These are phyloP conservation scores for Kurtzmaniella quercitrusa DNA, from an alignment of 1,139 yeast species.

Conservation along the genomic window DNA sequence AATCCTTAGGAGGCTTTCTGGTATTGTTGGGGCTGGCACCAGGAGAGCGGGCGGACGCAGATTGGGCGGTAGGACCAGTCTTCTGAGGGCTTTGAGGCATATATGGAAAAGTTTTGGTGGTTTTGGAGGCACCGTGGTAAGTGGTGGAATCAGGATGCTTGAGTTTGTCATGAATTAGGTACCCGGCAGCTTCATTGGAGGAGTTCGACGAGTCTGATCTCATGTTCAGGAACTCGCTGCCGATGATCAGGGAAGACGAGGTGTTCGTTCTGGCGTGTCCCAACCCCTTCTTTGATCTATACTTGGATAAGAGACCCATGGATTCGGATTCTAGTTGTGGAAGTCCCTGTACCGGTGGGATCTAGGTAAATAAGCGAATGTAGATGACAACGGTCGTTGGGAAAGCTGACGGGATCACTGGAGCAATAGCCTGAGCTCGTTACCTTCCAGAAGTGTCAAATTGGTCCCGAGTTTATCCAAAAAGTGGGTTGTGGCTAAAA, in stretches of 20 bases:
- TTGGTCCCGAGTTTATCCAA: neutral
- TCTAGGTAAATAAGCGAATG: neutral
- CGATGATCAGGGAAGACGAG: constrained; percentile 19
- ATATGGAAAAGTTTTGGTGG: neutral
- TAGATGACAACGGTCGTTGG: too few relatives aligned
- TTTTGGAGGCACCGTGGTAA: neutral
- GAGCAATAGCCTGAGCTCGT: neutral
- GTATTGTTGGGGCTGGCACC: neutral
- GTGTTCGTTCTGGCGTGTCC: constrained; percentile 11
- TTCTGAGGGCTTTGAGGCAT: neutral
- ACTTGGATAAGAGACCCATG: constrained; percentile 20
- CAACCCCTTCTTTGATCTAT: constrained; percentile 12
- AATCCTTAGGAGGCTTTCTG: neutral
- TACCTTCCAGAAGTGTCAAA: neutral
- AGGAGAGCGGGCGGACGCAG: neutral
- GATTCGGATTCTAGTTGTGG: too few relatives aligned
- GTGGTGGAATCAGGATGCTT: neutral
- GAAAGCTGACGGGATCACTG: too few relatives aligned
- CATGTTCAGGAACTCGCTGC: constrained; percentile 30
- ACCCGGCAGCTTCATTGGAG: constrained; percentile 19
- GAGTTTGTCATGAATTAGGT: neutral
- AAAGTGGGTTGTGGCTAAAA: neutral
- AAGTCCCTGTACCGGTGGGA: too few relatives aligned
- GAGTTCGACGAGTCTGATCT: constrained; percentile 33
- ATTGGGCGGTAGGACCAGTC: too few relatives aligned